Evolutionary conservation across 208 protist genomes (phyloP), one percentile per base, ranked within the genome.

Genomic region (Wallacemonas sp.): DNA sequence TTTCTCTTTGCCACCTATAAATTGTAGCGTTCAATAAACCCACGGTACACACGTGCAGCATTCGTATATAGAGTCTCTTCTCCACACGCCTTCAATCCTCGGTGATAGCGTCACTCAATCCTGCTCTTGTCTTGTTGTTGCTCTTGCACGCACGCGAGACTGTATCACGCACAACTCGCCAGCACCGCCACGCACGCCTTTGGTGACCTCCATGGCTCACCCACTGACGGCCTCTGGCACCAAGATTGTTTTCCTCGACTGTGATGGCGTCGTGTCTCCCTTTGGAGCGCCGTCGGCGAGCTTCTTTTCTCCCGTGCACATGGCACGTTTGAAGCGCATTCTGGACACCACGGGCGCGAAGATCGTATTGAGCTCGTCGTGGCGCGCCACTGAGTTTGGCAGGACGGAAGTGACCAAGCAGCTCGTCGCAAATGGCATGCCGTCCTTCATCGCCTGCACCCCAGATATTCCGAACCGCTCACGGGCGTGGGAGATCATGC

Each of bases 211-310:
- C 24, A 53, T 53, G 45, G 45, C 45, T 6, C 45, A 53, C 17
- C 45, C 45, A 53, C 45, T 53, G 13, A 48, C 26, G 3, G 38
- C 37, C 6, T 33, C 27, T 30, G 45, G 64, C 12, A 82, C 75
- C 9, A 91, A 88, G 57, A 76, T 91, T 29, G 53, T 91, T 0
- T 91, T 91, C 42, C 70, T 91, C 27, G 85, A 91, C 64, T 91
- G 85, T 44, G 85, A 91, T 65, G 85, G 85, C 39, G 85, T 91
- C 17, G 64, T 91, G 1, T 91, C 85, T 13, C 85, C 85, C 1
- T 65, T 91, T 55, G 62, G 48, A 75, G 76, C 4, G 44, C 64
- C 24, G 72, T 91, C 64, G 72, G 55, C 37, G 30, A 64, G 41
- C 45, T 53, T 53, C 26, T 53, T 53, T 32, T 68, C 65, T 10